Evolutionary conservation across 2,329 filamentous ascomycete species (phyloP).

Genomic region (Aspergillus transmontanensis): DNA sequence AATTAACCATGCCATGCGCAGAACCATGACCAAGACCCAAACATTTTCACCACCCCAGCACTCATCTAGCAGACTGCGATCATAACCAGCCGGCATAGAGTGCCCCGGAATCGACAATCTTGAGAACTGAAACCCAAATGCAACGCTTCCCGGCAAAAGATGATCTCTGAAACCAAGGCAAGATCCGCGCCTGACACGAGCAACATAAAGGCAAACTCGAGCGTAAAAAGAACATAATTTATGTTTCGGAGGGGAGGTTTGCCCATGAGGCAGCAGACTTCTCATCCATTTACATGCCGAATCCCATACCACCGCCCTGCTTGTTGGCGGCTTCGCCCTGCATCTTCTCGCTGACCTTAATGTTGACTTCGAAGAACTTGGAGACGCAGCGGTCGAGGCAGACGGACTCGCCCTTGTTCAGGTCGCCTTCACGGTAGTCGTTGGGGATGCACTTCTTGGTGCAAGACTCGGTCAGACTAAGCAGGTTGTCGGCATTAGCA

Average conservation of each 20-base stretch:
- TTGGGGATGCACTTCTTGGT: constrained; percentile 89
- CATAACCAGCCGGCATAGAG: constrained; percentile 3
- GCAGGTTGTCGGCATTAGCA: constrained; percentile 2
- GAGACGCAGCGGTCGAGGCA: constrained; percentile 96
- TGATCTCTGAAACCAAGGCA: constrained; percentile 2
- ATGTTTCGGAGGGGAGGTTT: background rate
- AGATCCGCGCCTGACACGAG: constrained; percentile 1
- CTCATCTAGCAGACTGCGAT: background rate
- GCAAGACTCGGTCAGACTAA: constrained; percentile 83
- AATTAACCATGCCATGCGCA: constrained; percentile 13
- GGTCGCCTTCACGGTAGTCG: constrained; percentile 91
- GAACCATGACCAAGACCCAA: constrained; percentile 1
- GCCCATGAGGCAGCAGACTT: background rate
- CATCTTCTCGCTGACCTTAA: constrained; percentile 97
- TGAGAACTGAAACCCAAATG: constrained; percentile 1
- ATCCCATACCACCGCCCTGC: constrained; percentile 58
- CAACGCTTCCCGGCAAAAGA: constrained; percentile 2
- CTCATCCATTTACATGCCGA: constrained; percentile 47
- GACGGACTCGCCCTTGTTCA: constrained; percentile 98
- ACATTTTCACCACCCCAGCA: background rate
- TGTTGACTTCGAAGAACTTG: constrained; percentile 98
- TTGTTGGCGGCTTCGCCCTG: constrained; percentile 77
- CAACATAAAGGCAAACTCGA: constrained; percentile 1
- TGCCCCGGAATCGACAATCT: background rate
- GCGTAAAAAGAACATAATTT: constrained; percentile 6